Conservation (phyloP, 345 rosid species). For the Brassica nigra region DNA sequence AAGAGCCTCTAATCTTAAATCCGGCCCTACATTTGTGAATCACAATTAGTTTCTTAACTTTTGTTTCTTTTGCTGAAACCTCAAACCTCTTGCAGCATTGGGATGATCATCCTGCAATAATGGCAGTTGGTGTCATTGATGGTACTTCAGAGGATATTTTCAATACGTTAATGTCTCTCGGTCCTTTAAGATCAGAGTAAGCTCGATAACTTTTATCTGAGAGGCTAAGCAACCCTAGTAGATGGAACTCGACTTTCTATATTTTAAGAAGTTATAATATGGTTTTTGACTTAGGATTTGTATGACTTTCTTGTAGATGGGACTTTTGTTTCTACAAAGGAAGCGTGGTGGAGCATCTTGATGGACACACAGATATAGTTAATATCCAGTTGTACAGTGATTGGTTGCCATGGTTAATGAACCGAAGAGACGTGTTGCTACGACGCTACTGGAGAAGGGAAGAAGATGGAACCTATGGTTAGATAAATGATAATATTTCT, state of each 20-base stretch:
- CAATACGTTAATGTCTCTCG: slow-evolving; percentile 76
- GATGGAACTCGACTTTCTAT: background rate
- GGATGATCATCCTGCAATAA: slow-evolving; percentile 91
- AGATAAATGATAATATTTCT: background rate
- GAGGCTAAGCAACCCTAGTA: background rate
- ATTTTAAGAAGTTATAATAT: background rate
- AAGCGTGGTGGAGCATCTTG: slow-evolving; percentile 79
- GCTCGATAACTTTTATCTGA: slow-evolving; percentile 26
- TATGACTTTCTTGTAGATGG: slow-evolving; percentile 64
- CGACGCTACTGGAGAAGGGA: slow-evolving; percentile 98
- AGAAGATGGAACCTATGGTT: slow-evolving; percentile 96
- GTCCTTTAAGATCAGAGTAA: slow-evolving; percentile 88
- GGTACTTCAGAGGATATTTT: slow-evolving; percentile 87
- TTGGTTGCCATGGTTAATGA: slow-evolving; percentile 90
- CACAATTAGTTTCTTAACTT: background rate
- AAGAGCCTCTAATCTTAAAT: background rate
- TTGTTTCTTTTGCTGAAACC: slow-evolving; percentile 16
- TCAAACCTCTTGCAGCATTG: slow-evolving; percentile 56
- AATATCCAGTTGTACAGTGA: slow-evolving; percentile 63
- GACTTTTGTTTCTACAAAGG: slow-evolving; percentile 80
- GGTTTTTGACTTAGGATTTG: background rate
- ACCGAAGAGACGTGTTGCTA: slow-evolving; percentile 72
- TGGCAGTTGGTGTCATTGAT: slow-evolving; percentile 90
- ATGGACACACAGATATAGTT: slow-evolving; percentile 89
- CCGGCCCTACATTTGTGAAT: background rate